A percentile compares a stretch with the other conserved stretches of the same genome.
Evolutionary conservation across 768 basidiomycete species (phyloP).

Genomic region (Rhodotorula toruloides): DNA sequence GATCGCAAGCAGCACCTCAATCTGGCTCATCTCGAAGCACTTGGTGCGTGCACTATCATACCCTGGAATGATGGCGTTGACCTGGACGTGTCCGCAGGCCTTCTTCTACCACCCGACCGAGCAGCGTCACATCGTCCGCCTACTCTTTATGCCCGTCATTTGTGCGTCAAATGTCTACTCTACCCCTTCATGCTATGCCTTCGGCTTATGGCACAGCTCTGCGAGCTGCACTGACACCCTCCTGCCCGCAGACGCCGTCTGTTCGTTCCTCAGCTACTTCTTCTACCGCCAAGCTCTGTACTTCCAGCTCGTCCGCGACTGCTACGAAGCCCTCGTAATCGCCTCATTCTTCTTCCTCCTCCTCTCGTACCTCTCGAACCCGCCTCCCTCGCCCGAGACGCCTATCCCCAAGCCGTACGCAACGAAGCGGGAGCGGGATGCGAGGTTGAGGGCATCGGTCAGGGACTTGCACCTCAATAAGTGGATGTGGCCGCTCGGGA

Average conservation of each 20-base stretch:
- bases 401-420: conserved; percentile 25
- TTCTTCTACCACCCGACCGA: conserved; percentile 57
- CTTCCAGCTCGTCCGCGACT: conserved; percentile 63
- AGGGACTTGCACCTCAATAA: conserved; percentile 53
- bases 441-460: conserved; percentile 13
- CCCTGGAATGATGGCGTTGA: not conserved
- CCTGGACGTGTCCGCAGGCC: conserved; percentile 45
- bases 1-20: conserved; percentile 49
- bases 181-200: not conserved
- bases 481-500: conserved; percentile 68
- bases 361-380: conserved; percentile 59
- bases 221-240: not conserved
- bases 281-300: conserved; percentile 59
- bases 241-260: conserved; percentile 56
- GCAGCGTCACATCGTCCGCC: conserved; percentile 57
- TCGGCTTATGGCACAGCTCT: not conserved
- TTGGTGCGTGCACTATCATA: conserved; percentile 51
- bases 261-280: conserved; percentile 46
- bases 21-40: conserved; percentile 61
- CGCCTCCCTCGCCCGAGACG: conserved; percentile 6
- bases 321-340: conserved; percentile 70
- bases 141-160: conserved; percentile 72
- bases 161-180: conserved; percentile 43
- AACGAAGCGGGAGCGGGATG: conserved; percentile 26
- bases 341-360: conserved; percentile 75